Evolutionary conservation across 192 early-diverging fungal species (phyloP), one percentile per base, ranked within the genome.

Genomic region (Mortierella claussenii): DNA sequence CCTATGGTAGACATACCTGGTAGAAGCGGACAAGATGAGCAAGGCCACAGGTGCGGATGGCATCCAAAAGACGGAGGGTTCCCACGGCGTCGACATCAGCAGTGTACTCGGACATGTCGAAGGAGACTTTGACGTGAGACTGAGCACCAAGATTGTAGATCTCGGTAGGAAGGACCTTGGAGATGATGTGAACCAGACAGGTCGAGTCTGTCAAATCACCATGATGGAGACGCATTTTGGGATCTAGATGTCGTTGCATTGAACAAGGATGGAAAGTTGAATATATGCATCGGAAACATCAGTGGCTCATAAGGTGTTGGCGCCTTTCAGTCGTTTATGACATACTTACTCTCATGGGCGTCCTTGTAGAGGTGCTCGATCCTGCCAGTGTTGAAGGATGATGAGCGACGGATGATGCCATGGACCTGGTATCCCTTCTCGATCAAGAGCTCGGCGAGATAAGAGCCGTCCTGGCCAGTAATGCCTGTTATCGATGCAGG

Each of bases 121-220:
- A 89, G 7, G 87, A 89, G 27, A 91, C 88, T 67, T 91, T 89
- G 66, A 90, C 89, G 52, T 90, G 87, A 30, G 90, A 92, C 70
- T 93, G 91, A 31, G 91, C 91, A 52, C 88, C 90, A 51, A 92
- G 81, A 78, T 93, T 93, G 66, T 93, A 93, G 48, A 93, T 79
- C 78, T 93, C 91, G 31, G 86, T 88, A 34, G 91, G 91, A 23
- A 90, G 89, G 43, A 93, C 87, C 61, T 90, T 85, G 37, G 85
- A 79, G 31, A 92, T 83, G 65, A 93, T 93, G 60, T 91, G 84
- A 17, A 92, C 89, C 50, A 93, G 75, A 76, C 87, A 89, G 11
- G 91, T 91, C 8, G 90, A 90, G 60, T 93, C 91, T 23, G 91
- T 93, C 71, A 93, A 85, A 56, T 93, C 91, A 63, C 91, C 91